Conservation (phyloP, 2,329 filamentous ascomycete species). For the Penicillium carneum region DNA sequence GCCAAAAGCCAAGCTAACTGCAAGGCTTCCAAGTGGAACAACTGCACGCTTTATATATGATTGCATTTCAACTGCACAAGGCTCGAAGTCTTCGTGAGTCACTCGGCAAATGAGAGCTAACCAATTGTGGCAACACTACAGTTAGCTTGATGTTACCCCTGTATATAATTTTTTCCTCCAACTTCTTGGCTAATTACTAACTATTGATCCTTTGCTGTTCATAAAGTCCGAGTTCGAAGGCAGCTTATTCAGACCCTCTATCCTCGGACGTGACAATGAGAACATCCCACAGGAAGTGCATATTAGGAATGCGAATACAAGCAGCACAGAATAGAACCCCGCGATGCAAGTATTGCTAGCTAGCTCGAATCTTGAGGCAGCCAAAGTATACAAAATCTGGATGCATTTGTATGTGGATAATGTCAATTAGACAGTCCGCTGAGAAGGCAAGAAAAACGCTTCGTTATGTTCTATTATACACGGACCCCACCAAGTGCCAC, state of each 20-base stretch:
- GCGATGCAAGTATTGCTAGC: neutral
- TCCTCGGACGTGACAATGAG: neutral
- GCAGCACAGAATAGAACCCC: neutral
- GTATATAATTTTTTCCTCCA: neutral
- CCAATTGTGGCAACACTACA: neutral
- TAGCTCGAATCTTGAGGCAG: neutral
- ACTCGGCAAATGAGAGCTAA: neutral
- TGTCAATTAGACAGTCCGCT: neutral
- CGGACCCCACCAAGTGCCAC: neutral
- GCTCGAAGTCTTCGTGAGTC: neutral
- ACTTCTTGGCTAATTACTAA: neutral
- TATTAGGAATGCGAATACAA: neutral
- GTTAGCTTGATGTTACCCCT: neutral
- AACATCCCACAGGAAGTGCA: neutral
- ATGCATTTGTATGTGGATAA: neutral
- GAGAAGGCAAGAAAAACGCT: neutral
- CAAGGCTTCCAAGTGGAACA: neutral
- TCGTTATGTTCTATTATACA: conserved; percentile 7
- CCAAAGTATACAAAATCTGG: neutral
- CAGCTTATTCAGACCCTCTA: neutral
- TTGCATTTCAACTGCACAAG: neutral
- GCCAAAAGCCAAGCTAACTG: neutral
- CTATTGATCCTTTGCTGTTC: neutral
- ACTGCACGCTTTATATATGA: neutral
- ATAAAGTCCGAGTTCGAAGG: neutral